Evolutionary conservation across 306 rosid species (phyloP), one percentile per base, ranked within the genome.

Genomic region (Gillenia trifoliata): DNA sequence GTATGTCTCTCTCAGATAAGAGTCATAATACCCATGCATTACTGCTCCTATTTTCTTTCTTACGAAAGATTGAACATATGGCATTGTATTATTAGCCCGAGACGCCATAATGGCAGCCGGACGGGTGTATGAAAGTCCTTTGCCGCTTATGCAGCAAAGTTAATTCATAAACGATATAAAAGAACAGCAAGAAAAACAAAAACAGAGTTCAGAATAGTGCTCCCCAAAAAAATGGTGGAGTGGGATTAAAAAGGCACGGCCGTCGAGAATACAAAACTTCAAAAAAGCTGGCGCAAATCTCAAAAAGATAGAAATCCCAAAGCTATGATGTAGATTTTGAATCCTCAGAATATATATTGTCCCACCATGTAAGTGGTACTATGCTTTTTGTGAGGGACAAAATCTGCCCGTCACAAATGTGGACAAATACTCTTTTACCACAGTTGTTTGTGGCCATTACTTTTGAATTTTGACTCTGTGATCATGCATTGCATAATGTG

Each of bases 211-310:
- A 2, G 41, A 38, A 8, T 38, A 8, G 41, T 8, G 3, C 11
- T 8, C 8, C 3, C 6, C 1, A 20, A 33, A 11, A 10, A n/a
- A n/a, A n/a, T n/a, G 76, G 36, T 15, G 60, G 38, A 65, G 36
- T 12, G 11, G 26, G 75, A 69, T 69, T 45, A 50, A 61, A 69
- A 78, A 30, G 69, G 67, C 91, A 83, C 89, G 72, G 34, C 20
- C 23, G 73, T 43, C 88, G 56, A 85, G 75, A 75, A 75, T 20
- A 49, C 56, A 5, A 72, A 78, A 80, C 59, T 68, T 61, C 23
- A 41, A 34, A 69, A 45, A 69, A 26, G 83, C 38, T 13, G 83
- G 78, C 78, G 78, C 93, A 75, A 28, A 89, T 88, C 84, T 85
- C 89, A 80, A 74, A 76, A 75, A 31, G 23, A 5, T 56, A 68